A percentile compares a stretch with the other conserved stretches of the same genome.
Conservation (phyloP, 768 basidiomycete genomes). For the Calocybe gangraenosa region DNA sequence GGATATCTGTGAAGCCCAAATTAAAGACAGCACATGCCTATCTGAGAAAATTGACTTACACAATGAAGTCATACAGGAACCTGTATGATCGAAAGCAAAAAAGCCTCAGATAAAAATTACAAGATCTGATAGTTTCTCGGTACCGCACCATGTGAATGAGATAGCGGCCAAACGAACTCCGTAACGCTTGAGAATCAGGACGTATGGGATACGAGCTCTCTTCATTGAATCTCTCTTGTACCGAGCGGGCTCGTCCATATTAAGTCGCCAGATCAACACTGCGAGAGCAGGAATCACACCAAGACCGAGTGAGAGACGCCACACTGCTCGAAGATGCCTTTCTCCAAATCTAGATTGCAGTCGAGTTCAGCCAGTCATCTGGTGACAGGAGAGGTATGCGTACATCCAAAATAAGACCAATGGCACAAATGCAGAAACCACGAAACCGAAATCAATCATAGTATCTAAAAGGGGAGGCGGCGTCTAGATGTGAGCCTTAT, state of each 20-base stretch:
- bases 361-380: slow-evolving; percentile 3
- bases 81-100: slow-evolving; percentile 20
- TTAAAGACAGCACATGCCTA: neutral
- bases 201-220: slow-evolving; percentile 66
- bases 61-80: slow-evolving; percentile 82
- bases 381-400: slow-evolving; percentile 18
- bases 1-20: slow-evolving; percentile 44
- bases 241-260: slow-evolving; percentile 74
- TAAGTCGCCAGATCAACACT: slow-evolving; percentile 85
- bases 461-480: slow-evolving; percentile 38
- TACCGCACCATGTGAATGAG: slow-evolving; percentile 67
- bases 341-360: slow-evolving; percentile 54
- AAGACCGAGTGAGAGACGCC: slow-evolving; percentile 83
- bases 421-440: slow-evolving; percentile 75
- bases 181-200: slow-evolving; percentile 75
- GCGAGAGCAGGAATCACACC: slow-evolving; percentile 76
- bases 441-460: slow-evolving; percentile 87
- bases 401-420: slow-evolving; percentile 88
- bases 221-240: slow-evolving; percentile 82
- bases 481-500: neutral
- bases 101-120: neutral
- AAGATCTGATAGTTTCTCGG: neutral
- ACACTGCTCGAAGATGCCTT: slow-evolving; percentile 79
- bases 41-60: slow-evolving; percentile 34
- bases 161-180: slow-evolving; percentile 72